phyloP scores from a whole-genome alignment of 768 basidiomycete genomes.

The Thelephora ganbajun region DNA sequence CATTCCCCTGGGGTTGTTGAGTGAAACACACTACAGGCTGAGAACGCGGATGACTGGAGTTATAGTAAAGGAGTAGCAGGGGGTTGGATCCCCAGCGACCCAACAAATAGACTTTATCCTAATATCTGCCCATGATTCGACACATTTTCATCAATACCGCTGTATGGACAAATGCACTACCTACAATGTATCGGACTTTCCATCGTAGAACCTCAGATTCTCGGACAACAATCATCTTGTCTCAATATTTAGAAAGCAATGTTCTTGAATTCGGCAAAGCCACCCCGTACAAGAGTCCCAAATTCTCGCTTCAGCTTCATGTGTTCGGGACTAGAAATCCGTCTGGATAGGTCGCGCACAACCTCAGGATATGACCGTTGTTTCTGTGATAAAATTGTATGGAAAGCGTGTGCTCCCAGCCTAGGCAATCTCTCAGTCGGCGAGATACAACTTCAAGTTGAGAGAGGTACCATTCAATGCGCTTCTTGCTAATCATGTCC shows the following conservation, averaged over 20 bases:
- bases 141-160: too few relatives aligned
- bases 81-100: conserved; percentile 67
- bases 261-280: conserved; percentile 15
- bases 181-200: too few relatives aligned
- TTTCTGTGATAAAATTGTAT: conserved; percentile 42
- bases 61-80: conserved; percentile 61
- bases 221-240: conserved; percentile 12
- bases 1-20: background rate
- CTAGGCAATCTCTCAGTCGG: conserved; percentile 23
- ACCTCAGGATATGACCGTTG: conserved; percentile 33
- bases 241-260: background rate
- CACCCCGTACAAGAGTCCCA: conserved; percentile 31
- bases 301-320: conserved; percentile 31
- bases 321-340: conserved; percentile 33
- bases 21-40: conserved; percentile 23
- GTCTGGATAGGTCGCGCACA: conserved; percentile 33
- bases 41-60: conserved; percentile 64
- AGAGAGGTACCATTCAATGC: conserved; percentile 41
- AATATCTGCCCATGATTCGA: conserved; percentile 29
- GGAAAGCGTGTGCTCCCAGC: conserved; percentile 75
- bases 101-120: conserved; percentile 50
- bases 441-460: background rate
- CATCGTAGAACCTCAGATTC: too few relatives aligned
- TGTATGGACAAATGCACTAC: too few relatives aligned
- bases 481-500: conserved; percentile 32